Percentiles rank a stretch among this genome's conserved stretches.
These are phyloP conservation scores for Neonectria faginata DNA, from an alignment of 2,329 filamentous ascomycete genomes.

Conservation along the genomic window DNA sequence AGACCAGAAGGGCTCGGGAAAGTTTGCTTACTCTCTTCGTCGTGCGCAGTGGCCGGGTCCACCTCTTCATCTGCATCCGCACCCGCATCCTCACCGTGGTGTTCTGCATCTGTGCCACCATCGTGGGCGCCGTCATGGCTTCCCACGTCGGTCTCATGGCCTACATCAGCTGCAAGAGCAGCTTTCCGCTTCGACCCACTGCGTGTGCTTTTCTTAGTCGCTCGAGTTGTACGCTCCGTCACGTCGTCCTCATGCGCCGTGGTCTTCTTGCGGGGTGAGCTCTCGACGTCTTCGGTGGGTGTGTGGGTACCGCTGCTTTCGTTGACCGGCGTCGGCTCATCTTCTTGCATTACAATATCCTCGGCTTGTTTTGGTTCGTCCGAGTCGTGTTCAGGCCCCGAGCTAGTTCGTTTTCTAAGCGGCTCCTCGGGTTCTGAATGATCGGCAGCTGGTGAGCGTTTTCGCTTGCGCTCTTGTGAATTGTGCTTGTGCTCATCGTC, in stretches of 20 bases:
- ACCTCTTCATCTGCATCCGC: constrained; percentile 70
- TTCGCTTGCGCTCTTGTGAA: constrained; percentile 60
- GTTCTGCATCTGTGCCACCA: constrained; percentile 56
- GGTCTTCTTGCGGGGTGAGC: constrained; percentile 45
- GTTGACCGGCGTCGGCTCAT: constrained; percentile 52
- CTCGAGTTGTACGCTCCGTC: constrained; percentile 49
- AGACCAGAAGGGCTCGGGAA: constrained; percentile 15
- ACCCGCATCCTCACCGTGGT: constrained; percentile 66
- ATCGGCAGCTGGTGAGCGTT: constrained; percentile 61
- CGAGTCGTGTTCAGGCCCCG: constrained; percentile 56
- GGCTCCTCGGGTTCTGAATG: constrained; percentile 61
- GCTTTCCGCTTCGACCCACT: constrained; percentile 55
- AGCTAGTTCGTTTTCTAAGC: constrained; percentile 65
- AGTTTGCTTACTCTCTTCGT: constrained; percentile 69
- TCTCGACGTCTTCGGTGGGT: constrained; percentile 60
- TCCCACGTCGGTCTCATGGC: constrained; percentile 50
- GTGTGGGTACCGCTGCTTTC: constrained; percentile 55
- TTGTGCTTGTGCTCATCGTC: constrained; percentile 51
- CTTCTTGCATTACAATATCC: constrained; percentile 49
- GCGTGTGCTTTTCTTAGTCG: constrained; percentile 56
- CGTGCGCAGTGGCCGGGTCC: constrained; percentile 69
- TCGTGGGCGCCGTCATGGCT: constrained; percentile 50
- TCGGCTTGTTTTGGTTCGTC: constrained; percentile 46
- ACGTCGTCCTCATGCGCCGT: constrained; percentile 48
- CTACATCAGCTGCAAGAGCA: constrained; percentile 43